These are phyloP conservation scores for Chytriomyces sp. DNA, from an alignment of 192 early-diverging fungal genomes.

Conservation along the genomic window DNA sequence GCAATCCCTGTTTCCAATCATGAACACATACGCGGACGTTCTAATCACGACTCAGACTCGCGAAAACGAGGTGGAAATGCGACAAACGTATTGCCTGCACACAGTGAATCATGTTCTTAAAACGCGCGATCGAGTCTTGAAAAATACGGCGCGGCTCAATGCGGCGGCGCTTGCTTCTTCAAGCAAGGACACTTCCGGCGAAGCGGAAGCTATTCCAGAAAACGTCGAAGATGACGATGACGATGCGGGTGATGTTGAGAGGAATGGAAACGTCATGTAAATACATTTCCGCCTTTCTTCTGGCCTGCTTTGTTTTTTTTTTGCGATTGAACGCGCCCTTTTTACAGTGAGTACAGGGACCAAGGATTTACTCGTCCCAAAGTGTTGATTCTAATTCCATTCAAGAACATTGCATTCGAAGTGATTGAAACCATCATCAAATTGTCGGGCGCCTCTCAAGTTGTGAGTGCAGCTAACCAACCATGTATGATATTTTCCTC, in stretches of 20 bases:
- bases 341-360: slow-evolving; percentile 78
- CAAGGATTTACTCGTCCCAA: slow-evolving; percentile 95
- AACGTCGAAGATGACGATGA: no score
- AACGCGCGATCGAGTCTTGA: slow-evolving; percentile 73
- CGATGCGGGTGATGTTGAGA: no score
- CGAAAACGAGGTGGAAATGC: slow-evolving; percentile 71
- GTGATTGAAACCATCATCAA: slow-evolving; percentile 77
- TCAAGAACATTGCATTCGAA: slow-evolving; percentile 81
- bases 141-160: slow-evolving; percentile 71
- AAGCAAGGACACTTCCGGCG: no score
- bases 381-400: slow-evolving; percentile 88
- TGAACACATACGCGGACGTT: slow-evolving; percentile 81
- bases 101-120: slow-evolving; percentile 91
- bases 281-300: no score
- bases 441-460: slow-evolving; percentile 80
- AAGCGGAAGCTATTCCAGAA: no score
- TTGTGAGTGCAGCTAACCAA: slow-evolving; percentile 42
- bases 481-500: no score
- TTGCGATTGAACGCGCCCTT: neutral
- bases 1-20: slow-evolving; percentile 22
- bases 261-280: no score
- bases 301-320: no score
- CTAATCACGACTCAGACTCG: slow-evolving; percentile 67
- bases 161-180: neutral
- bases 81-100: slow-evolving; percentile 78